phyloP scores from a whole-genome alignment of 768 basidiomycete genomes.

The Agrocybe chaxingu region DNA sequence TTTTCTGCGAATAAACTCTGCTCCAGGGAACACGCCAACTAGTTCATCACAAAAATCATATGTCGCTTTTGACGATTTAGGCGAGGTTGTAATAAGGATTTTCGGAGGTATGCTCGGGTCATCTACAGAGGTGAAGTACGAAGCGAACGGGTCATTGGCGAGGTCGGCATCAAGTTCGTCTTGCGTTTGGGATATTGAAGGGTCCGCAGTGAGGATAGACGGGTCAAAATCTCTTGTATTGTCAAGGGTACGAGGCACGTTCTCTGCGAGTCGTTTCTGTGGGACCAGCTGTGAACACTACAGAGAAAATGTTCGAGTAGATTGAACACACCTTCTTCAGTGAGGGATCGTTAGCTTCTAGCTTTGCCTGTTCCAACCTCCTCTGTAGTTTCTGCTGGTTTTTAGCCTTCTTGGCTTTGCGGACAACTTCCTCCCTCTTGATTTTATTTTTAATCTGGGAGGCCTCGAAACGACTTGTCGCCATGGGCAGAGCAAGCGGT shows the following conservation, averaged over 20 bases:
- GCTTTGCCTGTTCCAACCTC: constrained; percentile 73
- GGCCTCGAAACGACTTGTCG: constrained; percentile 54
- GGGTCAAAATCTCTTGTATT: constrained; percentile 88
- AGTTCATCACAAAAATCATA: constrained; percentile 94
- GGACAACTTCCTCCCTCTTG: constrained; percentile 76
- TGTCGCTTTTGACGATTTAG: constrained; percentile 82
- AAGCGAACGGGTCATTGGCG: constrained; percentile 72
- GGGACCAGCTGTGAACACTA: not conserved
- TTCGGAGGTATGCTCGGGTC: constrained; percentile 78
- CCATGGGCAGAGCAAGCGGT: constrained; percentile 35
- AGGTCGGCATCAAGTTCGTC: constrained; percentile 68
- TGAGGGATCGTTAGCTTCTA: constrained; percentile 71
- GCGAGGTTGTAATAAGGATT: constrained; percentile 87
- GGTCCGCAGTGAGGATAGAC: constrained; percentile 57
- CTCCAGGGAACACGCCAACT: constrained; percentile 85
- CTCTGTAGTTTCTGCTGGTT: constrained; percentile 78
- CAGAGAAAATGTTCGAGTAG: not conserved
- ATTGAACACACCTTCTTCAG: constrained; percentile 63
- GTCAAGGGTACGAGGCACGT: constrained; percentile 89
- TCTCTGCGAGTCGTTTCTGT: constrained; percentile 79
- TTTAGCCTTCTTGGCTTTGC: constrained; percentile 75
- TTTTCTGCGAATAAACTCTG: constrained; percentile 82
- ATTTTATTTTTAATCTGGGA: constrained; percentile 83
- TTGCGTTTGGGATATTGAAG: constrained; percentile 33
- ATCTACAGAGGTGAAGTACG: constrained; percentile 66